These are phyloP conservation scores for Sporisorium graminicola DNA, from an alignment of 1,284 basidiomycete genomes.

Conservation along the genomic window DNA sequence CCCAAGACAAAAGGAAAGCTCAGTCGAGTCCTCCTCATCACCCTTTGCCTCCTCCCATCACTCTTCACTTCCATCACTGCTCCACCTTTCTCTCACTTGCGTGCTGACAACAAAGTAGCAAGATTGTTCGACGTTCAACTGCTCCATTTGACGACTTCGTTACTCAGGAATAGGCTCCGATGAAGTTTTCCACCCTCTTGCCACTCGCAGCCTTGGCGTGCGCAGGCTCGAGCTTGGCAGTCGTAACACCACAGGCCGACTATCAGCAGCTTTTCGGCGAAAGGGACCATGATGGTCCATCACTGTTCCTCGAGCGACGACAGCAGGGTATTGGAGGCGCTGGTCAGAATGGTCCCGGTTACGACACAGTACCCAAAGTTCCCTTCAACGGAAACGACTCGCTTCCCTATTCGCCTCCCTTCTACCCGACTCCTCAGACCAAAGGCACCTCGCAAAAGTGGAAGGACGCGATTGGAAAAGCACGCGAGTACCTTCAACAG, in stretches of 20 bases:
- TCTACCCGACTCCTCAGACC: conserved; percentile 55
- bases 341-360: conserved; percentile 42
- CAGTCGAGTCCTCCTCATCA: background rate
- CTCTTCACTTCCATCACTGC: background rate
- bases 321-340: conserved; percentile 50
- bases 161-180: background rate
- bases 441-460: conserved; percentile 70
- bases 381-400: conserved; percentile 55
- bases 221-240: conserved; percentile 35
- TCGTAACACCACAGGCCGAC: conserved; percentile 27
- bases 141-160: background rate
- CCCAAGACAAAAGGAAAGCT: background rate
- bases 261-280: conserved; percentile 34
- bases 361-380: conserved; percentile 31
- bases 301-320: conserved; percentile 27
- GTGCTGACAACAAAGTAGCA: background rate
- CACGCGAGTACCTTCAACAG: conserved; percentile 67
- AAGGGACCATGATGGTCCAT: conserved; percentile 15
- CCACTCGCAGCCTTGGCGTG: conserved; percentile 28
- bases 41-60: background rate
- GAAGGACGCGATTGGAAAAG: conserved; percentile 76
- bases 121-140: background rate
- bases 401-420: conserved; percentile 56
- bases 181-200: conserved; percentile 36
- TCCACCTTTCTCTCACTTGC: background rate